A percentile compares a stretch with the other conserved stretches of the same genome.
phyloP scores from a whole-genome alignment of 768 basidiomycete species.

The Xanthoconium purpureum region DNA sequence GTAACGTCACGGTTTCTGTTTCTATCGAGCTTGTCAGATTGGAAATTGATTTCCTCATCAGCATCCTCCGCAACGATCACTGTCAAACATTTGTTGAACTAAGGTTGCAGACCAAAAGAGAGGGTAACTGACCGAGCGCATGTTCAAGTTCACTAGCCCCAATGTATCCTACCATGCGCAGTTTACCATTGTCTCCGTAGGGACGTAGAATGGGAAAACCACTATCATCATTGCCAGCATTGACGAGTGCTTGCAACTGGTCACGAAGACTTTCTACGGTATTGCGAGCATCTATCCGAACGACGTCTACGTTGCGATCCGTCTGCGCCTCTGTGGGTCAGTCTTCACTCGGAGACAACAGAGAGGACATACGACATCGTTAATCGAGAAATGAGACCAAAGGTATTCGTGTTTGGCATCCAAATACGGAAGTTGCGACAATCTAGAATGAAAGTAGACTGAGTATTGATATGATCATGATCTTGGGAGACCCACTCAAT shows the following conservation, averaged over 20 bases:
- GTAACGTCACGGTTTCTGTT: slow-evolving; percentile 39
- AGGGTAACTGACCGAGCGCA: slow-evolving; percentile 63
- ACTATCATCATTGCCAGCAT: slow-evolving; percentile 64
- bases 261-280: slow-evolving; percentile 75
- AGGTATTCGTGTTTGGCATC: slow-evolving; percentile 87
- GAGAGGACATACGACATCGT: slow-evolving; percentile 65
- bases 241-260: slow-evolving; percentile 57
- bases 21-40: slow-evolving; percentile 40
- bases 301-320: slow-evolving; percentile 62
- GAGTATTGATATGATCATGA: not conserved
- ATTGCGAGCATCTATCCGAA: slow-evolving; percentile 69
- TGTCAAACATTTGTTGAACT: slow-evolving; percentile 28
- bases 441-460: slow-evolving; percentile 32
- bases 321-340: slow-evolving; percentile 42
- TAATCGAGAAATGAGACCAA: slow-evolving; percentile 75
- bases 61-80: slow-evolving; percentile 74
- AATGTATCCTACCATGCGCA: slow-evolving; percentile 84
- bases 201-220: slow-evolving; percentile 84
- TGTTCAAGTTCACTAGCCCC: slow-evolving; percentile 93
- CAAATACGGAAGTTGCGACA: slow-evolving; percentile 88
- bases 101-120: not conserved
- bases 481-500: slow-evolving; percentile 55
- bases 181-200: slow-evolving; percentile 40
- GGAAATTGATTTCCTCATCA: slow-evolving; percentile 66
- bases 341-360: not conserved